These are phyloP conservation scores for Sordaria brevicollis DNA, from an alignment of 495 filamentous ascomycete species.

Conservation along the genomic window DNA sequence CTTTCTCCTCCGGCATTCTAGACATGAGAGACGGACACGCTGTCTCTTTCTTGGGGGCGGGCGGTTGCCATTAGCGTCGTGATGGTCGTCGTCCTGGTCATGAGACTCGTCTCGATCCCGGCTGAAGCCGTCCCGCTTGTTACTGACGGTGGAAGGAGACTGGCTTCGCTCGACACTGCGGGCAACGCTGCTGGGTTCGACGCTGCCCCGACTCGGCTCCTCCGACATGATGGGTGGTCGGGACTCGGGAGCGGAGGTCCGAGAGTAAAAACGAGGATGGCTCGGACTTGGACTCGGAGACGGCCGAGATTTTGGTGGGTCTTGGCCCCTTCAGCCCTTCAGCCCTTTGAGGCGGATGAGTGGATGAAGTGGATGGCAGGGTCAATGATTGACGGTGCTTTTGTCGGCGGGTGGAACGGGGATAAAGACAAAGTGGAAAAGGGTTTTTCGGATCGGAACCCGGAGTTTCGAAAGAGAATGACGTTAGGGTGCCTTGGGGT, in stretches of 20 bases:
- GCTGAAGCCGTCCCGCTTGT: not conserved
- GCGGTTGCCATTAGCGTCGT: slow-evolving; percentile 16
- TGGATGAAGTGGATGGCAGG: not conserved
- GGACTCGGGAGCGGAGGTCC: not conserved
- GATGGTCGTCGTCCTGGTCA: slow-evolving; percentile 7
- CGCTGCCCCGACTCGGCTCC: not conserved
- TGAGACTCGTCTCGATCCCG: not conserved
- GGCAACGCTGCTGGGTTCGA: not conserved
- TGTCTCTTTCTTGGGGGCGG: slow-evolving; percentile 37
- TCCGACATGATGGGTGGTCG: not conserved
- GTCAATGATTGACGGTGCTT: not conserved
- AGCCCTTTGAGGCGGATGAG: not conserved
- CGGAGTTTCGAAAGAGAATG: not conserved
- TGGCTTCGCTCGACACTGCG: not conserved
- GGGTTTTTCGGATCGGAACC: not conserved
- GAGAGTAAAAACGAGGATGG: not conserved
- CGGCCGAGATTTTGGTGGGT: not conserved
- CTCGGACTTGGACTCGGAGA: not conserved
- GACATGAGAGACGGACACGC: slow-evolving; percentile 37
- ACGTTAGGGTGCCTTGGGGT: not conserved
- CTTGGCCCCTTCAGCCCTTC: not conserved
- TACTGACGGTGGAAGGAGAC: not conserved
- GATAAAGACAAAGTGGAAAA: not conserved
- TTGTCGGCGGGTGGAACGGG: not conserved
- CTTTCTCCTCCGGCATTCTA: slow-evolving; percentile 41